Base-by-base conservation (phyloP, 106 monocot species). In the Allium sativum region DNA sequence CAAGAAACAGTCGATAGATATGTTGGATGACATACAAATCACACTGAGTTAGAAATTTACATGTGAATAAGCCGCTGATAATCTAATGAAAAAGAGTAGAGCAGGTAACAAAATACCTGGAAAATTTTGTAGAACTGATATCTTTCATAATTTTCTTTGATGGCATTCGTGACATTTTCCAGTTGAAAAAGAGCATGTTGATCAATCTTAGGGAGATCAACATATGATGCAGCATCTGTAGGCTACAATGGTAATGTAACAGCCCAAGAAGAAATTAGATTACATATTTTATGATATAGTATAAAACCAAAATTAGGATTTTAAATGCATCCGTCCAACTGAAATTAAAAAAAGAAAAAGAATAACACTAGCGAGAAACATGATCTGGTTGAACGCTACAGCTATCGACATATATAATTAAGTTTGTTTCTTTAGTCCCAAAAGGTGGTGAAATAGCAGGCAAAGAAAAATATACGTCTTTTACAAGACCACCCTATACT, bases 41-140 rank as follows among this genome's bases (percentile, higher is more conserved):
- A 8, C 5, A 52, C 12, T 45, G 47, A 46, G 16, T 9, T 44
- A 7, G 7, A 20, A 45, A 48, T 9, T 47, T 21, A 62, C 45
- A 10, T 18, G 3, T 41, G 2, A 48, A 63, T 16, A 4, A 12
- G 15, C 18, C 7, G 47, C 12, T 46, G 12, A 54, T 10, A 57
- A 53, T 7, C 31, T 22, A 48, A 66, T n/a, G 17, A 42, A 42
- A 31, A 31, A 17, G 4, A 40, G 41, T 18, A 21, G 13, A 56
- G 12, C 15, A 41, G 12, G 9, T 18, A 63, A 12, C 15, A 69
- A 59, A 52, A 42, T 71, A 98, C 96, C 91, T 98, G 96, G 67
- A 82, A 98, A 55, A 91, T 81, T 74, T 98, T 98, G 72, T 88
- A 91, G 73, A 98, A 92, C 53, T 98, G 91, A 71, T 98, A 98